Base-by-base conservation (phyloP, 495 filamentous ascomycete genomes). In the Endocarpon pusillum region DNA sequence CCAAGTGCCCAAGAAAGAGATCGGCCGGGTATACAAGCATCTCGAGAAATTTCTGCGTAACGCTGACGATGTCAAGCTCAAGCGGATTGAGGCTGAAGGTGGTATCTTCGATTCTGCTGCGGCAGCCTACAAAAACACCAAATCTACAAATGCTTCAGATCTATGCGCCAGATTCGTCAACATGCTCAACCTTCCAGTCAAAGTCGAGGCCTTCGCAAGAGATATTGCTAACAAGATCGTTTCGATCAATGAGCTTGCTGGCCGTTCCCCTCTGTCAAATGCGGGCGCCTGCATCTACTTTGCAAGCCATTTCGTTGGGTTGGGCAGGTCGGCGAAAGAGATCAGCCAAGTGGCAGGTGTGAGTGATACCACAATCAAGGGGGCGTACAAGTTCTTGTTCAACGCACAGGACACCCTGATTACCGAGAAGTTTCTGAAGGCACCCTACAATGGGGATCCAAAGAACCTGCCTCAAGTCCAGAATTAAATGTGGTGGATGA, bases 271-370 rank as follows among this genome's bases (percentile, higher is more conserved):
- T 5, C 69, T 96, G 22, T 94, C 89, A 4, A 79, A 86, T 31
- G 89, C 89, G 3, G 87, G 84, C 12, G 85, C 87, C 25, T 92
- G 82, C 52, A 94, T 97, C 53, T 96, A 89, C 62, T 86, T 94
- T 72, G 75, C 82, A 5, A 82, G 81, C 0, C 69, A 83, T 47
- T 62, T 94, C 15, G 75, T 86, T 67, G 81, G 76, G 30, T 64
- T 81, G 24, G 55, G 68, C n/a, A 79, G 78, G 49, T 64, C 68
- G 4, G 73, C 86, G 25, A 89, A 87, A 53, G 79, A 93, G 35
- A 93, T 96, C 42, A 76, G 78, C 1, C 37, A 40, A 1, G 75
- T 89, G 12, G 79, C 78, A 3, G 80, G 81, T 39, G 89, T 94
- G 19, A 93, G 83, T 47, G 89, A 97, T 44, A 85, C 86, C 30